These are phyloP conservation scores for Globisporangium camurandrum DNA, from an alignment of 352 stramenopile species.

Conservation along the genomic window DNA sequence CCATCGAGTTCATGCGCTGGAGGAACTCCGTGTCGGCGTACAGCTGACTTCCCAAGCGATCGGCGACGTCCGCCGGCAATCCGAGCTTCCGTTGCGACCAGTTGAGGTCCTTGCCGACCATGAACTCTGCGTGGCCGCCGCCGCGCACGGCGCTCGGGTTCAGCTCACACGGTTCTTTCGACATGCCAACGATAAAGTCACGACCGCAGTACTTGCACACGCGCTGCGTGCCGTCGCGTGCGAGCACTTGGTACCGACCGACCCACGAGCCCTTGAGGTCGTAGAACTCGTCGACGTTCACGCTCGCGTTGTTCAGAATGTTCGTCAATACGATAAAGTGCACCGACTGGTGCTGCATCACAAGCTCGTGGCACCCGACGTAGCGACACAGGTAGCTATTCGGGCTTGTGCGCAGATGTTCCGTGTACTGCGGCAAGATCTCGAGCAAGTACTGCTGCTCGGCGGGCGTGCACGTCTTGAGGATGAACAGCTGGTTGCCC, in stretches of 20 bases:
- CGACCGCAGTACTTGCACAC: constrained; percentile 85
- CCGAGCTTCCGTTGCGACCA: constrained; percentile 76
- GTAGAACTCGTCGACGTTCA: constrained; percentile 86
- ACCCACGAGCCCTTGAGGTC: constrained; percentile 90
- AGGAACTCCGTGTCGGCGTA: constrained; percentile 91
- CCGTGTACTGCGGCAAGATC: constrained; percentile 85
- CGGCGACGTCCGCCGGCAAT: constrained; percentile 53
- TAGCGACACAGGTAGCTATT: constrained; percentile 86
- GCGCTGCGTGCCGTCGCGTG: constrained; percentile 56
- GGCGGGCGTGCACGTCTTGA: constrained; percentile 82
- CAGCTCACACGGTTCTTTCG: constrained; percentile 60
- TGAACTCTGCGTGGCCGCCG: constrained; percentile 65
- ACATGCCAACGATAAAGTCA: constrained; percentile 84
- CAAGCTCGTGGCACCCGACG: constrained; percentile 82
- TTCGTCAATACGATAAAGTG: constrained; percentile 87
- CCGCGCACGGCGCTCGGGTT: constrained; percentile 57
- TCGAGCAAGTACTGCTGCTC: constrained; percentile 82
- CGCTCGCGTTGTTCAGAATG: constrained; percentile 78
- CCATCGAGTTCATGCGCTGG: constrained; percentile 94
- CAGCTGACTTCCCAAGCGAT: constrained; percentile 79
- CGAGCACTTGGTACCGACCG: constrained; percentile 57
- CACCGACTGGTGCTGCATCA: constrained; percentile 82
- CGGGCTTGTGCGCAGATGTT: constrained; percentile 67
- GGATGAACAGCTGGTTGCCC: constrained; percentile 81
- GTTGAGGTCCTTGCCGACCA: constrained; percentile 84